Base-by-base conservation (phyloP, 768 basidiomycete species). In the Mycena pura region DNA sequence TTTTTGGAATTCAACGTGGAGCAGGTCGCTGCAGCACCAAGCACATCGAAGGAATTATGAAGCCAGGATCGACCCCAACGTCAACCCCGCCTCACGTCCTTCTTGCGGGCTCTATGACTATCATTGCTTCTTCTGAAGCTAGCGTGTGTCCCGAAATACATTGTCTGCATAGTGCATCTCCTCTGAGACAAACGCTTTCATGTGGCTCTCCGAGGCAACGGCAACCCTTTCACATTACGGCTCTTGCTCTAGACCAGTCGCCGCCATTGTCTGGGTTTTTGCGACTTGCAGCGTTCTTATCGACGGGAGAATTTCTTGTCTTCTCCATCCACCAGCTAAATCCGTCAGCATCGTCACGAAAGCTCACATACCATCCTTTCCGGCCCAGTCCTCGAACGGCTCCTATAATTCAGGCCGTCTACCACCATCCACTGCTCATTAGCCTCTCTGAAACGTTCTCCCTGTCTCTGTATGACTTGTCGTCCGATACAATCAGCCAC, bases 361-460 rank as follows among this genome's bases (percentile, higher is more conserved):
- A 78, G 49, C 71, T 83, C 43, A 75, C 80, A 14, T 86, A 89
- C 69, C 70, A 80, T 36, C 87, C 87, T 17, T 63, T 65, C 19
- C 76, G 75, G 34, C 72, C 77, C 43, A 75, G 63, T n/a, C 46
- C 72, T 5, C 77, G 85, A 43, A 76, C 72, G 6, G 71, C 80
- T 13, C 80, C 80, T 17, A 81, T 89, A 58, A 79, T 84, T 45
- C 87, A 87, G 44, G 89, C 88, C 14, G 90, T 82, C 8, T 94
- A 91, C 68, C 86, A 92, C 66, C 89, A 93, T 60, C 92, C 91
- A 1, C 75, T 94, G 6, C 86, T 94, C 49, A 81, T 91, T 47
- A 86, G 90, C 0, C 78, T 94, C 45, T 88, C 92, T 24, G 76
- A 82, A 63, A 73, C 80, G 32, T 93, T 93, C 70, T 80, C 80